Conservation (phyloP, 352 stramenopile species). For the Globisporangium nodosum region DNA sequence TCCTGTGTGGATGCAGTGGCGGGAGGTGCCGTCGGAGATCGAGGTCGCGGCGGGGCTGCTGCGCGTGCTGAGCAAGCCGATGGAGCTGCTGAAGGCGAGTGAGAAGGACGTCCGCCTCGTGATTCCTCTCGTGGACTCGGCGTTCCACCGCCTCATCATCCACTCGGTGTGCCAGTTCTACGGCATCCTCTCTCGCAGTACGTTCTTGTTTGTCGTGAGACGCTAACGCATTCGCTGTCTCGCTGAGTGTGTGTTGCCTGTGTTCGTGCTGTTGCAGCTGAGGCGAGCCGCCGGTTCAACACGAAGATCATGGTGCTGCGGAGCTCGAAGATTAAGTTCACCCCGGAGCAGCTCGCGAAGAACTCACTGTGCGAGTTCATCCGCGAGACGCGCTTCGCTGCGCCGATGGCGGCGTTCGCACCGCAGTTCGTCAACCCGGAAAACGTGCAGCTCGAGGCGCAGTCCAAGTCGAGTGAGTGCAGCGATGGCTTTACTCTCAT, state of each 20-base stretch:
- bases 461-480: constrained; percentile 75
- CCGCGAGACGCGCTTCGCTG: constrained; percentile 52
- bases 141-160: constrained; percentile 84
- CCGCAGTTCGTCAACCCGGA: constrained; percentile 13
- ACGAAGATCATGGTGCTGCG: constrained; percentile 83
- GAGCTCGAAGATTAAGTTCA: constrained; percentile 45
- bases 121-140: constrained; percentile 71
- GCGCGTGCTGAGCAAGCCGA: constrained; percentile 54
- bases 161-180: constrained; percentile 89
- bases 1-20: constrained; percentile 33
- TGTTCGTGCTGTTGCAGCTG: constrained; percentile 26
- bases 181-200: constrained; percentile 76
- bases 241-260: neutral
- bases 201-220: constrained; percentile 12
- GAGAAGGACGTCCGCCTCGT: constrained; percentile 69
- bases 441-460: constrained; percentile 42
- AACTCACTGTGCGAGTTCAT: constrained; percentile 77
- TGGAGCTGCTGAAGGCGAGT: constrained; percentile 46
- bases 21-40: constrained; percentile 64
- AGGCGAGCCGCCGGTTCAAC: constrained; percentile 59
- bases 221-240: neutral
- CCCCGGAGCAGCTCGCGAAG: constrained; percentile 37
- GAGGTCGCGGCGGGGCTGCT: constrained; percentile 56
- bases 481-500: constrained; percentile 76
- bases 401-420: constrained; percentile 1